Evolutionary conservation across 495 filamentous ascomycete species (phyloP).

Genomic region (Neurospora tetrasperma): DNA sequence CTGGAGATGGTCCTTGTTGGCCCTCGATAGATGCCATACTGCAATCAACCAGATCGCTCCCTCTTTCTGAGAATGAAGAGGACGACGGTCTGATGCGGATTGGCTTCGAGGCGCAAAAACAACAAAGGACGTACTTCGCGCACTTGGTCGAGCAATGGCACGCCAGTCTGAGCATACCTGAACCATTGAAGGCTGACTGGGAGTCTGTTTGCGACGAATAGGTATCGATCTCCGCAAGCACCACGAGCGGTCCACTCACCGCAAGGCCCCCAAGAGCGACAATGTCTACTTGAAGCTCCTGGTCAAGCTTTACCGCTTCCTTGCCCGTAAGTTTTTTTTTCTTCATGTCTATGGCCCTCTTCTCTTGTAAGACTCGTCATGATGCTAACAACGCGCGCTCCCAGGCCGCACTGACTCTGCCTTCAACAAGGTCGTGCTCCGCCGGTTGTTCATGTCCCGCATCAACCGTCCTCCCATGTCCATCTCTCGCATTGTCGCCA

Average conservation of each 20-base stretch:
- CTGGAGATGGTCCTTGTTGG: not conserved
- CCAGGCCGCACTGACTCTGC: slow-evolving; percentile 85
- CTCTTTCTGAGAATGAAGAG: not conserved
- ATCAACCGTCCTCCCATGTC: slow-evolving; percentile 95
- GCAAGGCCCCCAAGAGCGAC: slow-evolving; percentile 93
- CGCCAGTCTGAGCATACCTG: slow-evolving; percentile 36
- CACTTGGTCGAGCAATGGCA: slow-evolving; percentile 15
- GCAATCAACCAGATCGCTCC: slow-evolving; percentile 2
- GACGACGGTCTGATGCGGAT: not conserved
- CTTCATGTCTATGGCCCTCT: not conserved
- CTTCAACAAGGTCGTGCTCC: slow-evolving; percentile 97
- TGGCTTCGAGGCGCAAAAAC: not conserved
- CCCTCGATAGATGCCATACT: not conserved
- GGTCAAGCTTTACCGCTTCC: slow-evolving; percentile 98
- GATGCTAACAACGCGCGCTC: not conserved
- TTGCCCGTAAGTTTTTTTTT: slow-evolving; percentile 71
- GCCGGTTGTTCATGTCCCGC: slow-evolving; percentile 92
- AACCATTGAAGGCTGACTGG: slow-evolving; percentile 43
- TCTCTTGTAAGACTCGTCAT: not conserved
- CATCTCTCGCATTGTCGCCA: slow-evolving; percentile 73
- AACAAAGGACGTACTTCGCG: slow-evolving; percentile 16
- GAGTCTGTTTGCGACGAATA: slow-evolving; percentile 31
- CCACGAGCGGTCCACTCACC: slow-evolving; percentile 79
- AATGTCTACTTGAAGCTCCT: slow-evolving; percentile 96
- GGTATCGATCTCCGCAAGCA: slow-evolving; percentile 68